These are phyloP conservation scores for Botryotinia globosa DNA, from an alignment of 2,329 filamentous ascomycete species.

Conservation along the genomic window DNA sequence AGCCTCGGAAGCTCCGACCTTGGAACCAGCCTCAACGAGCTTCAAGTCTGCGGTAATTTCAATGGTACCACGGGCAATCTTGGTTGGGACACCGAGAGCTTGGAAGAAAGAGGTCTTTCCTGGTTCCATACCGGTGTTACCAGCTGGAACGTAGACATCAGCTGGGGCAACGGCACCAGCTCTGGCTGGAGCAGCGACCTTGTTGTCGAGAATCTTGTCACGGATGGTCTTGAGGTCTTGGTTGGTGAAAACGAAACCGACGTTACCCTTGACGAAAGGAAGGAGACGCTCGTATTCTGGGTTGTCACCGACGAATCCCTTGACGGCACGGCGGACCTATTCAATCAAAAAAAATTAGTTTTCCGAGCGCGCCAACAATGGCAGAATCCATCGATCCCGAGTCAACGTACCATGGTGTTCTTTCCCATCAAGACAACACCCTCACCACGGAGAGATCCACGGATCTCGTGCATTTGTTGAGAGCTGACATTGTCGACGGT, in stretches of 20 bases:
- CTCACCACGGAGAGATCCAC: constrained; percentile 82
- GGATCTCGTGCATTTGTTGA: constrained; percentile 99
- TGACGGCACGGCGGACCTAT: constrained; percentile 91
- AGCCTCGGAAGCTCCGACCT: constrained; percentile 98
- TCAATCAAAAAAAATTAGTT: constrained; percentile 11
- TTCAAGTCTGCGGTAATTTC: constrained; percentile 98
- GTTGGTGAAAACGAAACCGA: constrained; percentile 99
- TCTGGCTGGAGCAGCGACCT: constrained; percentile 95
- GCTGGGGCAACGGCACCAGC: constrained; percentile 91
- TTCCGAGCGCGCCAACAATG: not conserved
- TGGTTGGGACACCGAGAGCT: constrained; percentile 99
- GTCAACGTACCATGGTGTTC: constrained; percentile 87
- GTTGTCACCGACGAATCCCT: constrained; percentile 84
- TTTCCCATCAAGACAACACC: constrained; percentile 99
- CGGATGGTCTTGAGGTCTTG: constrained; percentile 85
- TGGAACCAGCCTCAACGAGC: constrained; percentile 87
- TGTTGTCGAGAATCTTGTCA: constrained; percentile 93
- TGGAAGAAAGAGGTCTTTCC: constrained; percentile 99
- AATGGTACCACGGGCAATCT: constrained; percentile 99
- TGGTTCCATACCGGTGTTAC: constrained; percentile 99
- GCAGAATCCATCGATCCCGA: not conserved
- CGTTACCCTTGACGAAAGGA: constrained; percentile 93
- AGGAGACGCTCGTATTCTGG: constrained; percentile 98
- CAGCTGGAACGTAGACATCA: constrained; percentile 93
- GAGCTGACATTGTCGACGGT: constrained; percentile 99